A percentile compares a stretch with the other conserved stretches of the same genome.
phyloP scores from a whole-genome alignment of 805 yeast genomes.

The Candida incommunis region DNA sequence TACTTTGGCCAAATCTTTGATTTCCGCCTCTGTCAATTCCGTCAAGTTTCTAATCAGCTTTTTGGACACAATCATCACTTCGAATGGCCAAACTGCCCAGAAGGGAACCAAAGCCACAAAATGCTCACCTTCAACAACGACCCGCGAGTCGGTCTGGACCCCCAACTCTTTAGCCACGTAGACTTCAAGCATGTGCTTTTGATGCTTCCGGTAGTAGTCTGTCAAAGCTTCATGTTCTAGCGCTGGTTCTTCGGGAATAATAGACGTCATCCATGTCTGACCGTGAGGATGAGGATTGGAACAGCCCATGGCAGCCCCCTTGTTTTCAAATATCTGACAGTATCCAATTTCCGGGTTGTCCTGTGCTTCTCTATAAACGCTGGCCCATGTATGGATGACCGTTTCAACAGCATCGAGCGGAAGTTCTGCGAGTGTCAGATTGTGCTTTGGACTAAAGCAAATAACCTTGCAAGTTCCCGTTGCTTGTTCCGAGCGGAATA shows the following conservation, averaged over 20 bases:
- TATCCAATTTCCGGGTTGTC: slow-evolving; percentile 32
- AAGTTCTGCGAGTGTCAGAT: slow-evolving; percentile 54
- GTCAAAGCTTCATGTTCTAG: slow-evolving; percentile 39
- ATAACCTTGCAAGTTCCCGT: slow-evolving; percentile 58
- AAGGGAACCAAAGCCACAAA: slow-evolving; percentile 61
- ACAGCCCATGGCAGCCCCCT: slow-evolving; percentile 72
- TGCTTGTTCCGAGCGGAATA: slow-evolving; percentile 43
- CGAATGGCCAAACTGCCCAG: slow-evolving; percentile 80
- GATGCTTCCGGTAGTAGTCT: slow-evolving; percentile 29
- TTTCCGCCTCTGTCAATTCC: slow-evolving; percentile 34
- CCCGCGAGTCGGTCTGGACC: slow-evolving; percentile 22
- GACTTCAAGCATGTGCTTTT: slow-evolving; percentile 43
- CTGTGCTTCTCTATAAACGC: slow-evolving; percentile 31
- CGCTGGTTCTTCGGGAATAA: slow-evolving; percentile 52
- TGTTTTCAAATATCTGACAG: slow-evolving; percentile 63
- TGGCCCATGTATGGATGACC: slow-evolving; percentile 51
- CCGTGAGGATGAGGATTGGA: slow-evolving; percentile 77
- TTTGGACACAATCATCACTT: slow-evolving; percentile 49
- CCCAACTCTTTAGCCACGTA: slow-evolving; percentile 41
- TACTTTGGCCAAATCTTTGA: slow-evolving; percentile 40
- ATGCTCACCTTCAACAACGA: slow-evolving; percentile 45
- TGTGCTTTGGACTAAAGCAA: slow-evolving; percentile 60
- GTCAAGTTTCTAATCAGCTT: slow-evolving; percentile 27
- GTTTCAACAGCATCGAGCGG: slow-evolving; percentile 24
- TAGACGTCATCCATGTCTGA: slow-evolving; percentile 62